Evolutionary conservation across 192 early-diverging fungal genomes (phyloP), one percentile per base, ranked within the genome.

Genomic region (Ambispora gerdemannii): DNA sequence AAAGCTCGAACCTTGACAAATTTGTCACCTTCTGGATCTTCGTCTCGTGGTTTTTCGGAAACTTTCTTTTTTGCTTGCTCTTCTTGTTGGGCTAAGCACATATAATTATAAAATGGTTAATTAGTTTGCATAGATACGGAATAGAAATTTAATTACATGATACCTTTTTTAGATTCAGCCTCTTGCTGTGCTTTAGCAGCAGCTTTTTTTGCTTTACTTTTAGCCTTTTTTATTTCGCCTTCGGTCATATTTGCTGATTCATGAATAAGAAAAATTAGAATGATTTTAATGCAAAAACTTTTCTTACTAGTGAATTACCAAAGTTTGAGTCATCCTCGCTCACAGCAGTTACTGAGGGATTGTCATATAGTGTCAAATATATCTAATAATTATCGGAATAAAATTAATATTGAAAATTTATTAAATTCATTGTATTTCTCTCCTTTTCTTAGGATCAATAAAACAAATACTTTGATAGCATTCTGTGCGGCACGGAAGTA

Each of bases 181-280:
- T 82, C 80, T 61, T 82, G 77, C 67, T 81, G 79, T 34, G 72
- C 79, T 78, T 89, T 89, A 31, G 88, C 72, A 7, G 88, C 90
- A 2, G 90, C 88, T 72, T 92, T 94, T 36, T 87, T 83, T 7
- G 86, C 86, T 74, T 93, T 93, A 43, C 82, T 89, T 22, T 82
- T 80, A 15, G 87, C 86, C 75, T 93, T 92, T 72, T 93, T 92
- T 70, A 84, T 83, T 59, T 93, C 92, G 2, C 83, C 78, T 63
- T 89, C 89, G 24, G 84, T 83, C 82, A 91, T 83, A 52, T 81
- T 77, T 66, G 84, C 87, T 79, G 67, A 60, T n/a, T n/a, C n/a
- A 56, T n/a, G 27, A 56, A 56, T 20, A 56, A 7, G 20, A 15
- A 35, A 10, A 43, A 43, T 15, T 6, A 10, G 15, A 36, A 53